A percentile compares a stretch with the other conserved stretches of the same genome.
Conservation (phyloP, 2,329 filamentous ascomycete genomes). For the Diaporthe humulicola region DNA sequence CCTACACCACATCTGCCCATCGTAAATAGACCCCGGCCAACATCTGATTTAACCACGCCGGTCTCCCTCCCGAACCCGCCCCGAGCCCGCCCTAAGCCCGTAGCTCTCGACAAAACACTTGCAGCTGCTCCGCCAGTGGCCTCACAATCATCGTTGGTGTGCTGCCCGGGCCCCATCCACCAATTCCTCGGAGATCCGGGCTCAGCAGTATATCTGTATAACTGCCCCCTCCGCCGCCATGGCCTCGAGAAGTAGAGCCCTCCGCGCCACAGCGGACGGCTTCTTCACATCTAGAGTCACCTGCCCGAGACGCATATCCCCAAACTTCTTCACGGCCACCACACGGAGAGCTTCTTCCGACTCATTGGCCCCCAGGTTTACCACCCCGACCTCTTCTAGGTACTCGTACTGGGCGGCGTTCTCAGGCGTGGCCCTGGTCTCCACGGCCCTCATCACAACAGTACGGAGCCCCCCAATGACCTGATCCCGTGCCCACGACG, state of each 20-base stretch:
- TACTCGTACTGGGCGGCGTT: constrained; percentile 52
- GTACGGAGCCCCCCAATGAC: constrained; percentile 53
- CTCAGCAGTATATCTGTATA: constrained; percentile 28
- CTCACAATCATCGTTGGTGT: constrained; percentile 27
- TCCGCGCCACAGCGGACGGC: constrained; percentile 39
- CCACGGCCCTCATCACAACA: constrained; percentile 70
- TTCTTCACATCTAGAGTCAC: constrained; percentile 28
- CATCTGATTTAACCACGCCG: constrained; percentile 24
- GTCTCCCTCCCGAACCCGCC: constrained; percentile 3
- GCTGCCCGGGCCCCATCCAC: constrained; percentile 19
- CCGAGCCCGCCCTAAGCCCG: constrained; percentile 27
- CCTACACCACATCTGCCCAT: constrained; percentile 29
- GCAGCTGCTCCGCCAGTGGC: constrained; percentile 32
- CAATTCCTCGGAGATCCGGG: constrained; percentile 1
- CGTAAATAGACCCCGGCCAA: constrained; percentile 5
- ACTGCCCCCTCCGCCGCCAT: constrained; percentile 27
- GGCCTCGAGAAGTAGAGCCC: constrained; percentile 38
- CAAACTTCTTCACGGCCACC: constrained; percentile 32
- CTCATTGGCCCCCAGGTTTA: constrained; percentile 39
- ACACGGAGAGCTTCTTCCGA: constrained; percentile 32
- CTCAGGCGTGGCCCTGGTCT: constrained; percentile 62
- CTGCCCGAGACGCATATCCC: constrained; percentile 25
- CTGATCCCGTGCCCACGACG: not conserved
- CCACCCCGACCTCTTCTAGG: constrained; percentile 47
- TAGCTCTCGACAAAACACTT: constrained; percentile 4